phyloP scores from a whole-genome alignment of 2,329 filamentous ascomycete genomes.

The Penicillium verrucosum region DNA sequence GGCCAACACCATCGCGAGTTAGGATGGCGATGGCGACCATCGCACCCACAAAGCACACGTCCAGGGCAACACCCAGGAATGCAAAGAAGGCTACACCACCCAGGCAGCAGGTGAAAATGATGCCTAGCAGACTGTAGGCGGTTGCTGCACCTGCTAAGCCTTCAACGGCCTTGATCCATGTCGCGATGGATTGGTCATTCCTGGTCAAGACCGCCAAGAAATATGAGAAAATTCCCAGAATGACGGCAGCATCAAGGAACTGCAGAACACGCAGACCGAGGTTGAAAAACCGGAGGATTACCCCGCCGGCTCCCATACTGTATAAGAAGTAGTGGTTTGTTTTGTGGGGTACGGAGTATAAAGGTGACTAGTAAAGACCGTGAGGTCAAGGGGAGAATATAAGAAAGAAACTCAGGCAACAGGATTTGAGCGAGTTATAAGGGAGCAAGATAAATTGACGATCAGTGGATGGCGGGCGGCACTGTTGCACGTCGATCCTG shows the following conservation, averaged over 20 bases:
- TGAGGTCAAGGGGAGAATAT: not conserved
- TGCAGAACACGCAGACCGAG: slow-evolving; percentile 71
- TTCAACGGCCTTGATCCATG: slow-evolving; percentile 68
- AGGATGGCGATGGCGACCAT: slow-evolving; percentile 80
- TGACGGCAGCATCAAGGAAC: slow-evolving; percentile 68
- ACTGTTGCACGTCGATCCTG: not conserved
- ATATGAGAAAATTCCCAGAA: slow-evolving; percentile 79
- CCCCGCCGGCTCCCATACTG: slow-evolving; percentile 58
- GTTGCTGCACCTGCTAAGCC: slow-evolving; percentile 73
- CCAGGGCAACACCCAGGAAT: slow-evolving; percentile 69
- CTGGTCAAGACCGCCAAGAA: slow-evolving; percentile 72
- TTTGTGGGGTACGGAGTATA: not conserved
- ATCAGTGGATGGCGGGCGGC: slow-evolving; percentile 11
- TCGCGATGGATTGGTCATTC: slow-evolving; percentile 61
- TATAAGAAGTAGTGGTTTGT: not conserved
- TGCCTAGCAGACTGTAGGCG: slow-evolving; percentile 70
- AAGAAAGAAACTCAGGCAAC: slow-evolving; percentile 6
- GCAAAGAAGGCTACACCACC: slow-evolving; percentile 72
- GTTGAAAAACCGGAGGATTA: slow-evolving; percentile 66
- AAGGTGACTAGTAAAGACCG: not conserved
- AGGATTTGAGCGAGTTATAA: slow-evolving; percentile 9
- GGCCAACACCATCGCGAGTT: slow-evolving; percentile 65
- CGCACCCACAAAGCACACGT: slow-evolving; percentile 69
- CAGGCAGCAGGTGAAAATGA: slow-evolving; percentile 73
- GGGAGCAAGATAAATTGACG: slow-evolving; percentile 3